Percentiles rank a stretch among this genome's conserved stretches.
phyloP scores from a whole-genome alignment of 2,329 filamentous ascomycete genomes.

The Venturia effusa region DNA sequence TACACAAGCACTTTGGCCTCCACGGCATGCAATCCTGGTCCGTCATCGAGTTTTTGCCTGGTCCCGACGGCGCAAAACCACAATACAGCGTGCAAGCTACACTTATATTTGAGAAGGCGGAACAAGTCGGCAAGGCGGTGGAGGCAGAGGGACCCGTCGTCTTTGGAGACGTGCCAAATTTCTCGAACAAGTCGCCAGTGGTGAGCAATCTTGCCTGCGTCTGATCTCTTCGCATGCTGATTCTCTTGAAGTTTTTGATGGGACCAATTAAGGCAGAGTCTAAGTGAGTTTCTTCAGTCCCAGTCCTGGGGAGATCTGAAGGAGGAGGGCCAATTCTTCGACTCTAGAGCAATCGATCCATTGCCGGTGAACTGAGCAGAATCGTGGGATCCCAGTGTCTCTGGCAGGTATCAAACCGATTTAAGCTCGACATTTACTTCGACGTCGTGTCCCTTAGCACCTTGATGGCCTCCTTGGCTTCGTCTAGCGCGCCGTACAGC shows the following conservation, averaged over 20 bases:
- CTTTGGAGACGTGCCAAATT: slow-evolving; percentile 10
- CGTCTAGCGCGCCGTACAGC: slow-evolving; percentile 51
- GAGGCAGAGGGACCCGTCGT: not conserved
- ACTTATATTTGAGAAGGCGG: slow-evolving; percentile 3
- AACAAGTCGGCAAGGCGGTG: slow-evolving; percentile 1
- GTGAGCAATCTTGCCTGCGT: not conserved
- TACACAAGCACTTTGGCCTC: slow-evolving; percentile 3
- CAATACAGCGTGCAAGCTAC: slow-evolving; percentile 7
- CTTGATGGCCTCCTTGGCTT: slow-evolving; percentile 47
- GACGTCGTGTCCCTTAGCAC: slow-evolving; percentile 37
- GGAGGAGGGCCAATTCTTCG: not conserved
- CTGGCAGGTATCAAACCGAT: not conserved
- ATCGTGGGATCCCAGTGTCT: not conserved
- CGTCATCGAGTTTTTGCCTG: not conserved
- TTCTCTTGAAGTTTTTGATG: not conserved
- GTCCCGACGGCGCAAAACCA: not conserved
- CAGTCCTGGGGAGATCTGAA: not conserved
- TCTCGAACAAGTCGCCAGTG: slow-evolving; percentile 3
- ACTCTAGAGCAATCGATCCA: not conserved
- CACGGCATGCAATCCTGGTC: not conserved
- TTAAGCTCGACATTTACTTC: slow-evolving; percentile 16
- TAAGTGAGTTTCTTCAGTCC: slow-evolving; percentile 21
- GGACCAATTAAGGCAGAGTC: slow-evolving; percentile 14
- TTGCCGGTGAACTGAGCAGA: slow-evolving; percentile 3
- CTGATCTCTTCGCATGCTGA: not conserved